phyloP scores from a whole-genome alignment of 139 green algal genomes.

The Pseudopediastrum boryanum region DNA sequence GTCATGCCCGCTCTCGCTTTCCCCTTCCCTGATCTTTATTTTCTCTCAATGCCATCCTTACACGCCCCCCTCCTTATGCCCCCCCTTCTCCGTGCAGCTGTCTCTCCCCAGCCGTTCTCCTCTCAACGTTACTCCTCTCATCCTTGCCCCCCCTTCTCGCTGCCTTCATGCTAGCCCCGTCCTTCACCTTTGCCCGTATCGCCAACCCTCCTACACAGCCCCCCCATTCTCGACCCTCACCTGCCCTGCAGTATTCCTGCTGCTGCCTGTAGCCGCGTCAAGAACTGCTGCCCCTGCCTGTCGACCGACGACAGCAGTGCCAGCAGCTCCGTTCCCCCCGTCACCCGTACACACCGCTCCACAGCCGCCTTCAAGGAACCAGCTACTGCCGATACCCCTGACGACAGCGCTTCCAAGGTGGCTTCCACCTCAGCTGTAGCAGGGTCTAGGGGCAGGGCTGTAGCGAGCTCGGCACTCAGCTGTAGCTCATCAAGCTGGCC shows the following conservation, averaged over 20 bases:
- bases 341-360: slow-evolving; percentile 61
- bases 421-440: background rate
- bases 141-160: no score
- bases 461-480: slow-evolving; percentile 1
- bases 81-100: no score
- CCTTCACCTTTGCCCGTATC: no score
- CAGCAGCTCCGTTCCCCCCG: slow-evolving; percentile 67
- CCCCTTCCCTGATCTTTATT: no score
- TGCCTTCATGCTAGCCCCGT: no score
- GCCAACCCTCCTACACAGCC: no score
- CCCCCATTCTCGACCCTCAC: no score
- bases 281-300: slow-evolving; percentile 7
- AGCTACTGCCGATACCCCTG: slow-evolving; percentile 20
- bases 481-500: slow-evolving; percentile 12
- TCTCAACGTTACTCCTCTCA: no score
- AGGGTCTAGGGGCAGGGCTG: slow-evolving; percentile 18
- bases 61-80: no score
- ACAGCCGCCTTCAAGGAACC: slow-evolving; percentile 42
- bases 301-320: slow-evolving; percentile 65
- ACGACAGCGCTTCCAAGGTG: background rate
- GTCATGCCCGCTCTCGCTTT: no score
- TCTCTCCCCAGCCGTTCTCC: no score
- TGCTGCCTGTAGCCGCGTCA: slow-evolving; percentile 22
- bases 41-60: no score
- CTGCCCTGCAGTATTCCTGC: slow-evolving; percentile 13